A percentile compares a stretch with the other conserved stretches of the same genome.
phyloP scores from a whole-genome alignment of 2,329 filamentous ascomycete genomes.

The Sphaceloma murrayae region DNA sequence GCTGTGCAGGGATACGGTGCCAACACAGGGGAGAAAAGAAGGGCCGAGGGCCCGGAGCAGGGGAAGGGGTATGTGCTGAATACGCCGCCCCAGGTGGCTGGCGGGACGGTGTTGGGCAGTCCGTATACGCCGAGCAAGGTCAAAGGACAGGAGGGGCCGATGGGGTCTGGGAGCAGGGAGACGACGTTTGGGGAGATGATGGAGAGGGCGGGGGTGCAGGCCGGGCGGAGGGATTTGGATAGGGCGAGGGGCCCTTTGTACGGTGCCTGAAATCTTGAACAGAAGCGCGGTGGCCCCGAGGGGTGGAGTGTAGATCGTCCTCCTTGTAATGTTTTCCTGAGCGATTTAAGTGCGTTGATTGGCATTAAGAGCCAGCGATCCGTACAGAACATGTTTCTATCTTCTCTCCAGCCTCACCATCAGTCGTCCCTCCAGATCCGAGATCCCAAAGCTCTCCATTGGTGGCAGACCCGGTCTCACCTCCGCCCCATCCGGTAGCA shows the following conservation, averaged over 20 bases:
- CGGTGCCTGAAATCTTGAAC: not conserved
- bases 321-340: no score
- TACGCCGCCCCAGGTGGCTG: constrained; percentile 4
- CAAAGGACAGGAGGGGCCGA: not conserved
- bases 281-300: no score
- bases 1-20: not conserved
- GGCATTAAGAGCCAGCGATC: not conserved
- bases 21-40: constrained; percentile 5
- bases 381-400: not conserved
- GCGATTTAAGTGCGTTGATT: no score
- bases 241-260: not conserved
- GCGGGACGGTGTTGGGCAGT: not conserved
- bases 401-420: constrained; percentile 11
- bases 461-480: not conserved
- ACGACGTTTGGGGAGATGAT: constrained; percentile 15
- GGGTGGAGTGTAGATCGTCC: no score
- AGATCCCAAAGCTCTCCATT: constrained; percentile 14
- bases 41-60: not conserved
- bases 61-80: not conserved
- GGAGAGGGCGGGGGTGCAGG: constrained; percentile 9
- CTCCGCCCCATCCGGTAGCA: not conserved
- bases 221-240: constrained; percentile 6
- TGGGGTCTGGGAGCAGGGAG: not conserved
- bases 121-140: constrained; percentile 10
- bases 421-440: constrained; percentile 5